Conservation (phyloP, 1,284 basidiomycete species). For the Cutaneotrichosporon spelunceum region DNA sequence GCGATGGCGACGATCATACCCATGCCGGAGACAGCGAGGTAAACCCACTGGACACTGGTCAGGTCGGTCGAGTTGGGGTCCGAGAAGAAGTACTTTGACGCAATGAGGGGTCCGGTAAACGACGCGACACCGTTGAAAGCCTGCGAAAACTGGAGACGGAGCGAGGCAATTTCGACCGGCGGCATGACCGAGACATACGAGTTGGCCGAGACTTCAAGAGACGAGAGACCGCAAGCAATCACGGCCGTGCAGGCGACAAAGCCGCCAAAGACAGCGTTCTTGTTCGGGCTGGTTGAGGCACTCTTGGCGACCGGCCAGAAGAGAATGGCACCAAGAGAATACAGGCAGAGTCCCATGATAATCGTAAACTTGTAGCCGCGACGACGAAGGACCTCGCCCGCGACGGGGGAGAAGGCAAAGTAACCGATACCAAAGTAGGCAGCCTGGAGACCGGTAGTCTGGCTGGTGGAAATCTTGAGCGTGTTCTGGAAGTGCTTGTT, state of each 20-base stretch:
- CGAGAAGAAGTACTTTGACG: conserved; percentile 68
- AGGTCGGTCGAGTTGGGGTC: conserved; percentile 62
- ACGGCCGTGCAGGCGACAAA: conserved; percentile 67
- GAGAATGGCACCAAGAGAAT: conserved; percentile 69
- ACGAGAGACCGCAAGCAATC: conserved; percentile 61
- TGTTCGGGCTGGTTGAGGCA: conserved; percentile 41
- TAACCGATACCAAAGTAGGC: conserved; percentile 71
- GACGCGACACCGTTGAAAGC: conserved; percentile 76
- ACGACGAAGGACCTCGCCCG: conserved; percentile 49
- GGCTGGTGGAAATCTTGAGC: conserved; percentile 67
- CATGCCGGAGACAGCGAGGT: conserved; percentile 66
- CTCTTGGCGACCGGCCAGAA: conserved; percentile 74
- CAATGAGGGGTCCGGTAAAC: conserved; percentile 75
- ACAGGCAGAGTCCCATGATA: conserved; percentile 66
- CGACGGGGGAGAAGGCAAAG: conserved; percentile 55
- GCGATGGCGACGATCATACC: conserved; percentile 61
- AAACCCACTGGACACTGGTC: conserved; percentile 75
- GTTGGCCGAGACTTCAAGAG: conserved; percentile 63
- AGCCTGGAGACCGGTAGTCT: conserved; percentile 78
- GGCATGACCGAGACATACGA: conserved; percentile 65
- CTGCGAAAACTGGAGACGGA: conserved; percentile 75
- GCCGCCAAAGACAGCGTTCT: conserved; percentile 60
- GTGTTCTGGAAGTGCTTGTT: conserved; percentile 79
- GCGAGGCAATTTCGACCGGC: conserved; percentile 65
- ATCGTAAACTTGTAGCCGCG: conserved; percentile 54